Conservation (phyloP, 2,329 filamentous ascomycete genomes). For the Talaromyces sp. region DNA sequence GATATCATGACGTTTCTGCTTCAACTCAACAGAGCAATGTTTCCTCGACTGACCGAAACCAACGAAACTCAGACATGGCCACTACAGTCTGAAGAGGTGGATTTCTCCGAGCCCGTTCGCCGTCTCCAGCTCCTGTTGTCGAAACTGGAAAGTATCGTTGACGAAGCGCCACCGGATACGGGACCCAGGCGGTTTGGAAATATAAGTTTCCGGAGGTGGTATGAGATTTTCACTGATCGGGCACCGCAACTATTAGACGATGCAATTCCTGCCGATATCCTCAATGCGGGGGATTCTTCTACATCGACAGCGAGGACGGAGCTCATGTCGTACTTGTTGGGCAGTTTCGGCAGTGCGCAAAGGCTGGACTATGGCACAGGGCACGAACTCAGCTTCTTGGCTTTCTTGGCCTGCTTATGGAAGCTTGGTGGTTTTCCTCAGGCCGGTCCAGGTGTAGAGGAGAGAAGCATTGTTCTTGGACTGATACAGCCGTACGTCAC, state of each 20-base stretch:
- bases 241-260: slow-evolving; percentile 52
- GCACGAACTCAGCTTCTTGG: slow-evolving; percentile 90
- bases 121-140: slow-evolving; percentile 62
- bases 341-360: slow-evolving; percentile 81
- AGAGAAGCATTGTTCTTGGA: slow-evolving; percentile 74
- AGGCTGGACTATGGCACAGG: slow-evolving; percentile 93
- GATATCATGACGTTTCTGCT: slow-evolving; percentile 83
- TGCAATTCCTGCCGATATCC: slow-evolving; percentile 47
- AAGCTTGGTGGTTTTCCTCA: slow-evolving; percentile 73
- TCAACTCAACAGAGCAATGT: slow-evolving; percentile 83
- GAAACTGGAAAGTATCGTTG: slow-evolving; percentile 60
- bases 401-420: slow-evolving; percentile 86
- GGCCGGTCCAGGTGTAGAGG: slow-evolving; percentile 50
- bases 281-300: slow-evolving; percentile 22
- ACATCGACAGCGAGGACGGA: slow-evolving; percentile 56
- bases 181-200: slow-evolving; percentile 91
- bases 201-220: slow-evolving; percentile 81
- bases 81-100: slow-evolving; percentile 33
- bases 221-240: slow-evolving; percentile 59
- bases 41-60: slow-evolving; percentile 53
- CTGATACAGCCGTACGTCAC: slow-evolving; percentile 71
- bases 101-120: slow-evolving; percentile 53
- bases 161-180: slow-evolving; percentile 74
- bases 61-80: slow-evolving; percentile 46
- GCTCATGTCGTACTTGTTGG: slow-evolving; percentile 71